Percentiles rank a stretch among this genome's conserved stretches.
Evolutionary conservation across 2,329 filamentous ascomycete genomes (phyloP).

Genomic region (Aspergillus sp.): DNA sequence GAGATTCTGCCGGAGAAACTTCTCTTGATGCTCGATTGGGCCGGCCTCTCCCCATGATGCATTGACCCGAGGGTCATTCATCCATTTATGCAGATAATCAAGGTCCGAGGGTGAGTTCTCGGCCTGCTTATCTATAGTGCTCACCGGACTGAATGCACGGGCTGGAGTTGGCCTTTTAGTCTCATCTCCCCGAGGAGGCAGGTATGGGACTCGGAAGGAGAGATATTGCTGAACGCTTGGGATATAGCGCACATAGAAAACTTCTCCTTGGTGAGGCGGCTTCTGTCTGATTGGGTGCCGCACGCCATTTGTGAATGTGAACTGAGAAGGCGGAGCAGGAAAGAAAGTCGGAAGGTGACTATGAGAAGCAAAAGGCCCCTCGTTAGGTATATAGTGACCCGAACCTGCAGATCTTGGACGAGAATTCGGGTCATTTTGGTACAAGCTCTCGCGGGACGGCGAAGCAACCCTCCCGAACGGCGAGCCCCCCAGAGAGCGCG

Average conservation of each 20-base stretch:
- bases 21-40: slow-evolving; percentile 56
- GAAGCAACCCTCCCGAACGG: slow-evolving; percentile 53
- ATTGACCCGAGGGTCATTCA: slow-evolving; percentile 79
- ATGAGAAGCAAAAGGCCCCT: slow-evolving; percentile 38
- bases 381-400: slow-evolving; percentile 27
- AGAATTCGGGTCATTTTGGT: slow-evolving; percentile 7
- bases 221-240: slow-evolving; percentile 81
- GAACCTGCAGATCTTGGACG: slow-evolving; percentile 9
- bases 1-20: slow-evolving; percentile 68
- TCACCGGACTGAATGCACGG: slow-evolving; percentile 30
- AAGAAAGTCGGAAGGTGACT: slow-evolving; percentile 91
- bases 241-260: slow-evolving; percentile 86
- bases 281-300: slow-evolving; percentile 86
- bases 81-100: slow-evolving; percentile 79
- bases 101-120: slow-evolving; percentile 54
- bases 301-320: slow-evolving; percentile 72
- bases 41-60: slow-evolving; percentile 77
- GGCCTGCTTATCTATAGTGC: slow-evolving; percentile 42
- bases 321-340: slow-evolving; percentile 78
- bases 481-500: slow-evolving; percentile 50
- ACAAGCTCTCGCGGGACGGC: slow-evolving; percentile 41
- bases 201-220: slow-evolving; percentile 79
- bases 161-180: slow-evolving; percentile 23
- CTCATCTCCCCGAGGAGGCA: slow-evolving; percentile 56
- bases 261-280: slow-evolving; percentile 83